Base-by-base conservation (phyloP, 352 stramenopile genomes). In the Pythium vanterpoolii region DNA sequence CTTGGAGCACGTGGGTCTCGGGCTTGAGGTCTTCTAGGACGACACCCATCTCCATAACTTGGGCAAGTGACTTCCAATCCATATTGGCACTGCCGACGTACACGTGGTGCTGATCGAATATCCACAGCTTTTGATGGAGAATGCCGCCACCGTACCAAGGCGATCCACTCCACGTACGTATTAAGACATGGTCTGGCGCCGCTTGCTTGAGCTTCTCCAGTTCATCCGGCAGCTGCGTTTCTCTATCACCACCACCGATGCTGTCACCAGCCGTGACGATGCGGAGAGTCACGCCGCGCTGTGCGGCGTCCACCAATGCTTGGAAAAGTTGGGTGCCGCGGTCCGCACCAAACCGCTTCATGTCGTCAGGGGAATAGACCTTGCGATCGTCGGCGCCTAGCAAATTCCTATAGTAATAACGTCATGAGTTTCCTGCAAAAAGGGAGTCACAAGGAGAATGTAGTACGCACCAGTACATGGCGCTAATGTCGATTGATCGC, bases 11-110 rank as follows among this genome's bases (percentile, higher is more conserved):
- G 0, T 55, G 34, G 7, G 71, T 79, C 24, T 44, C 48, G 0
- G 67, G 45, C n/a, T 62, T 48, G 28, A 86, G 56, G 42, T 85
- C 59, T 46, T 86, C 65, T 23, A 93, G 60, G 9, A 89, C 21
- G 11, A 94, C 76, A 19, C 85, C 85, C n/a, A 93, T 66, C 33
- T 94, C 85, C 82, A 92, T 93, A 21, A 94, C 85, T 56, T 94
- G 83, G 33, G 80, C 72, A 27, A 94, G 64, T 42, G 78, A 88
- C 63, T 93, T 90, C 83, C 85, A 94, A 68, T 94, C 85, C 83
- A 93, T 93, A 60, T 93, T 94, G 55, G 78, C 79, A 48, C 83
- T 93, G 5, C 83, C 85, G 16, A 94, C 67, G 64, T 93, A 93
- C 54, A 87, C 72, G 46, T 88, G 69, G 10, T 59, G 55, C 3